These are phyloP conservation scores for Globisporangium middletonii DNA, from an alignment of 352 stramenopile species.

Conservation along the genomic window DNA sequence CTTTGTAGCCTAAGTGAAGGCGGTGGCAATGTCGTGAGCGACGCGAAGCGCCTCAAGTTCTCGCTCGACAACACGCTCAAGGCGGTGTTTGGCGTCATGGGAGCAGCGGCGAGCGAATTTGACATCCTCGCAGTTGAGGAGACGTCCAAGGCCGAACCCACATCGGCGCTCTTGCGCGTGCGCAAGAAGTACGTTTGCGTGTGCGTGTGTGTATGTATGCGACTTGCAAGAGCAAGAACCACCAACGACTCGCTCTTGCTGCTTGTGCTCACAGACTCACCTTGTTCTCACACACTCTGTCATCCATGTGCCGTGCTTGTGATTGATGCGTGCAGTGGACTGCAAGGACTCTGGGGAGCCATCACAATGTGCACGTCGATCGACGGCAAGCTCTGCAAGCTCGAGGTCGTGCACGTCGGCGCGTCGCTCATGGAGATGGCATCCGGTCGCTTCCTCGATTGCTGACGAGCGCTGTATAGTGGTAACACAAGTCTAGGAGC, in stretches of 20 bases:
- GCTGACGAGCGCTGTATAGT: slow-evolving; percentile 2
- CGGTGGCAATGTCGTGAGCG: slow-evolving; percentile 23
- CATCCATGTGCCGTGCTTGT: not conserved
- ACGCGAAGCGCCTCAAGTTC: slow-evolving; percentile 70
- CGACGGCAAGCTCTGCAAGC: slow-evolving; percentile 30
- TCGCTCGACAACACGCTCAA: slow-evolving; percentile 64
- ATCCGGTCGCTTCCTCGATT: slow-evolving; percentile 39
- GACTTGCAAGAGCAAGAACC: too few species aligned
- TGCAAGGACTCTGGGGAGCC: slow-evolving; percentile 55
- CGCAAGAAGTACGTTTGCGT: slow-evolving; percentile 29
- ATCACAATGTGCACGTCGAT: slow-evolving; percentile 73
- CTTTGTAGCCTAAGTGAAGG: slow-evolving; percentile 47
- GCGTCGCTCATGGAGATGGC: slow-evolving; percentile 54
- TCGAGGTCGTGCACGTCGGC: slow-evolving; percentile 16
- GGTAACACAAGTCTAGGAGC: too few species aligned
- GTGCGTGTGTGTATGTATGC: not conserved
- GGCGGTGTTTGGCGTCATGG: slow-evolving; percentile 60
- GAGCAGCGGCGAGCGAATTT: slow-evolving; percentile 54
- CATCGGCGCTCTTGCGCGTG: slow-evolving; percentile 53
- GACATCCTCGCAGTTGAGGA: slow-evolving; percentile 42
- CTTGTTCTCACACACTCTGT: not conserved
- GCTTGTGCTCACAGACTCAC: not conserved
- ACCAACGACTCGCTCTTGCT: too few species aligned
- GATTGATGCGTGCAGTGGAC: slow-evolving; percentile 18
- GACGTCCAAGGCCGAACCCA: slow-evolving; percentile 26